Percentiles rank a stretch among this genome's conserved stretches.
These are phyloP conservation scores for Blastocystis sp. DNA, from an alignment of 352 stramenopile genomes.

Conservation along the genomic window DNA sequence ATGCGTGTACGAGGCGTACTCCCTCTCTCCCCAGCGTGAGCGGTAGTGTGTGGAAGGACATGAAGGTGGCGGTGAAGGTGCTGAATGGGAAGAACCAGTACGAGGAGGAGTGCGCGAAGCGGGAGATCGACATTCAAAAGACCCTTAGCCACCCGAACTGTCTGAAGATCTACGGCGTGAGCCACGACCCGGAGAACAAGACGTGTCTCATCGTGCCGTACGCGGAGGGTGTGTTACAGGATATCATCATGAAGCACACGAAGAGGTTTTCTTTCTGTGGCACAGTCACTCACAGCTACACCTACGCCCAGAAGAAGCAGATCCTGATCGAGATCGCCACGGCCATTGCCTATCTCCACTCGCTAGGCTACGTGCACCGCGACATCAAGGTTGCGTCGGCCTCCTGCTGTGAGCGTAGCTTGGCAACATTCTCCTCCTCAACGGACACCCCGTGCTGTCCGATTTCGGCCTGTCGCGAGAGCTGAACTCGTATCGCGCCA, in stretches of 20 bases:
- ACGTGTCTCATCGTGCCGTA: not conserved
- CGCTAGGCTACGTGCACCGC: slow-evolving; percentile 81
- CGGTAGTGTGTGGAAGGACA: not conserved
- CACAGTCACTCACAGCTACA: not conserved
- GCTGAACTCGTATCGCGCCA: not conserved
- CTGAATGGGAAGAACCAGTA: not conserved
- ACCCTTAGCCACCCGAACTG: slow-evolving; percentile 19
- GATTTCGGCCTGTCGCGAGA: slow-evolving; percentile 37
- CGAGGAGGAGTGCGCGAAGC: not conserved
- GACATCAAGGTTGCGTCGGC: slow-evolving; percentile 79
- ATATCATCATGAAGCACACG: not conserved
- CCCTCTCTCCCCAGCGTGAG: not conserved
- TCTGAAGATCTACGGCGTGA: slow-evolving; percentile 1
- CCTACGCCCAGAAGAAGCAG: not conserved
- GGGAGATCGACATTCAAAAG: slow-evolving; percentile 8
- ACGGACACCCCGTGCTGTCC: not conserved
- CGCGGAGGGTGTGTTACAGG: not conserved
- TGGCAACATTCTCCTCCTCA: slow-evolving; percentile 1
- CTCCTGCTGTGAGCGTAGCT: slow-evolving; percentile 1
- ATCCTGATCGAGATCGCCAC: slow-evolving; percentile 83
- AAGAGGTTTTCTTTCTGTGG: not conserved
- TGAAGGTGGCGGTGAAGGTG: not conserved
- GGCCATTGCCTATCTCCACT: slow-evolving; percentile 84
- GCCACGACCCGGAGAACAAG: not conserved
- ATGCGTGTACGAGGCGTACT: not conserved